Percentiles rank a stretch among this genome's conserved stretches.
phyloP scores from a whole-genome alignment of 441 rosid species.

The Arabidopsis hybrid region DNA sequence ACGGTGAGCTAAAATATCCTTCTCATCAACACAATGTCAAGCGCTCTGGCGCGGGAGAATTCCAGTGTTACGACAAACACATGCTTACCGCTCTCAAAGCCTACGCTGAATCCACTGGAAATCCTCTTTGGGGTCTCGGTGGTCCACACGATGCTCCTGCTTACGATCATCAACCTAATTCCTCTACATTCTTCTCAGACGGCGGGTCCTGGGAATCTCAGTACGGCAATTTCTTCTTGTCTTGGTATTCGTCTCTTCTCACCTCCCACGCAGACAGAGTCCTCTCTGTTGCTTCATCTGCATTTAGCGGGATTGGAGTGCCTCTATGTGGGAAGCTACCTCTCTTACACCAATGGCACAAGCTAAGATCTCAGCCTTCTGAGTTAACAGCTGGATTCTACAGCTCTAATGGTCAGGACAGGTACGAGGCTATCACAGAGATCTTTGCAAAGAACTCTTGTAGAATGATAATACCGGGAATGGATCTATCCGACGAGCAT shows the following conservation, averaged over 20 bases:
- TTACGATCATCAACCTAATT: conserved; percentile 59
- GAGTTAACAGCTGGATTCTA: conserved; percentile 87
- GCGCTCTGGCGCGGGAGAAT: conserved; percentile 62
- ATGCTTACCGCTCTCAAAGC: conserved; percentile 77
- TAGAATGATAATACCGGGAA: conserved; percentile 82
- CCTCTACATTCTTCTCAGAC: conserved; percentile 70
- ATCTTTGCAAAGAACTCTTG: conserved; percentile 78
- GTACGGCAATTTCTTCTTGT: conserved; percentile 83
- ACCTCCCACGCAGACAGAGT: conserved; percentile 71
- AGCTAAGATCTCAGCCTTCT: conserved; percentile 66
- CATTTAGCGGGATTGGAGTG: conserved; percentile 52
- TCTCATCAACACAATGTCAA: conserved; percentile 53
- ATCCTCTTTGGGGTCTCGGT: conserved; percentile 87
- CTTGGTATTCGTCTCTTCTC: conserved; percentile 86
- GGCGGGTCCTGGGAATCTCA: conserved; percentile 88
- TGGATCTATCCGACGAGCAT: conserved; percentile 73
- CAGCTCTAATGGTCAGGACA: conserved; percentile 62
- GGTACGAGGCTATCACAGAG: conserved; percentile 65
- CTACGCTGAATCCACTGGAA: conserved; percentile 69
- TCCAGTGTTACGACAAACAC: conserved; percentile 83
- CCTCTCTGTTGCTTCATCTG: conserved; percentile 67
- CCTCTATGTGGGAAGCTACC: conserved; percentile 73
- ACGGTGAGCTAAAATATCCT: conserved; percentile 85
- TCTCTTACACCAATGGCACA: conserved; percentile 74
- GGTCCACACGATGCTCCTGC: conserved; percentile 91